phyloP scores from a whole-genome alignment of 495 filamentous ascomycete genomes.

The Jackrogersella multiformis region DNA sequence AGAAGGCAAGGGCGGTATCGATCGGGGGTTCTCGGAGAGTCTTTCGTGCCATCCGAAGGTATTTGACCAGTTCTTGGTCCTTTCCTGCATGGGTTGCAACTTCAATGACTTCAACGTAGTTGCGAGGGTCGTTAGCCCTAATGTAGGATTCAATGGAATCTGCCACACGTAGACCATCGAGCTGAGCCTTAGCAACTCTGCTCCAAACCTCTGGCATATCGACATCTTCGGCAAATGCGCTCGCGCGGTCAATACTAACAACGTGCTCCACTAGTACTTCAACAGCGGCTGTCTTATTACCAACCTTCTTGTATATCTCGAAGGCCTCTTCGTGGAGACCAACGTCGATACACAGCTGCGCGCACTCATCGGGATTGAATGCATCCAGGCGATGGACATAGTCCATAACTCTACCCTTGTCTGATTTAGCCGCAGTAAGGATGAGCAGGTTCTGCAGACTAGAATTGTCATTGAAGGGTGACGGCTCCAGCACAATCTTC shows the following conservation, averaged over 20 bases:
- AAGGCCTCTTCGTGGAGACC: slow-evolving; percentile 97
- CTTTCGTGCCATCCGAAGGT: slow-evolving; percentile 95
- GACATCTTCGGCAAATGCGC: slow-evolving; percentile 95
- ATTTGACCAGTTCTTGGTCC: slow-evolving; percentile 98
- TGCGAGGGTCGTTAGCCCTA: slow-evolving; percentile 88
- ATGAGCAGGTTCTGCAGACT: slow-evolving; percentile 97
- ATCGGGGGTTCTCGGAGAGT: slow-evolving; percentile 93
- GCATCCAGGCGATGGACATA: slow-evolving; percentile 92
- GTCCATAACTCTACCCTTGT: slow-evolving; percentile 94
- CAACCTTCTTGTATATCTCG: slow-evolving; percentile 97
- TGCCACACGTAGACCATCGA: slow-evolving; percentile 91
- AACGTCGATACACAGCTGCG: slow-evolving; percentile 90
- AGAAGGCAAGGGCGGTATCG: slow-evolving; percentile 93
- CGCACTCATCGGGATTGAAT: slow-evolving; percentile 92
- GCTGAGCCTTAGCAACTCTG: slow-evolving; percentile 96
- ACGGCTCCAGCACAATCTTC: slow-evolving; percentile 99
- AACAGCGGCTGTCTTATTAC: slow-evolving; percentile 84
- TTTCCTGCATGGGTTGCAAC: slow-evolving; percentile 95
- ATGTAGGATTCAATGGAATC: slow-evolving; percentile 98
- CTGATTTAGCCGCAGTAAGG: slow-evolving; percentile 95
- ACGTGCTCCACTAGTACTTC: slow-evolving; percentile 96
- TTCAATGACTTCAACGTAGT: slow-evolving; percentile 96
- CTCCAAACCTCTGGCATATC: slow-evolving; percentile 99
- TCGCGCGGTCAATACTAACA: slow-evolving; percentile 97
- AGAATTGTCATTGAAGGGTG: slow-evolving; percentile 94